A percentile compares a stretch with the other conserved stretches of the same genome.
These are phyloP conservation scores for Coemansia sp. DNA, from an alignment of 192 early-diverging fungal species.

Conservation along the genomic window DNA sequence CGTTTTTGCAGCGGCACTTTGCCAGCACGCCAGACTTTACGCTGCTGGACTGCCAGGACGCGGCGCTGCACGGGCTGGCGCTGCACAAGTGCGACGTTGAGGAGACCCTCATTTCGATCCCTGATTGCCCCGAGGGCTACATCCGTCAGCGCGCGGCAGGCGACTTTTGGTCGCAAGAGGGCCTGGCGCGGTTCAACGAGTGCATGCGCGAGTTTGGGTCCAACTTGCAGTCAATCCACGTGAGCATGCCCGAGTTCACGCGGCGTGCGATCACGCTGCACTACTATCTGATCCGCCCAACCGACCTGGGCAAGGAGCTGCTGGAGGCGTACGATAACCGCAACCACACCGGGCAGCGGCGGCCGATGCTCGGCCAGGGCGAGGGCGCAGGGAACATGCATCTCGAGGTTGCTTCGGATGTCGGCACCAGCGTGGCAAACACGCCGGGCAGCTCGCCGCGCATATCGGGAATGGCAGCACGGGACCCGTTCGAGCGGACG, in stretches of 20 bases:
- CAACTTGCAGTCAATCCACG: slow-evolving; percentile 61
- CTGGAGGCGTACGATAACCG: slow-evolving; percentile 63
- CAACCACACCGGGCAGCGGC: slow-evolving; percentile 39
- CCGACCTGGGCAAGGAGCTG: slow-evolving; percentile 57
- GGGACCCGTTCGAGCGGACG: neutral
- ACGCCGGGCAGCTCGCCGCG: slow-evolving; percentile 36
- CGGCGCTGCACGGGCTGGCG: slow-evolving; percentile 57
- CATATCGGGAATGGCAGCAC: neutral
- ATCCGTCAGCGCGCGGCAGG: slow-evolving; percentile 54
- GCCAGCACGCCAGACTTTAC: slow-evolving; percentile 39
- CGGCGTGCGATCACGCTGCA: slow-evolving; percentile 58
- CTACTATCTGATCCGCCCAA: slow-evolving; percentile 62
- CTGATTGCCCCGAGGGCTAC: slow-evolving; percentile 40
- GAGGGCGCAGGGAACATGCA: slow-evolving; percentile 37
- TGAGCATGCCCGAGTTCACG: slow-evolving; percentile 47
- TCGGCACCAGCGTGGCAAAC: slow-evolving; percentile 21
- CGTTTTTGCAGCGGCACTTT: slow-evolving; percentile 40
- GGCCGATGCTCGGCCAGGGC: slow-evolving; percentile 34
- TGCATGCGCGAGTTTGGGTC: slow-evolving; percentile 62
- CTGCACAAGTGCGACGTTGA: slow-evolving; percentile 55
- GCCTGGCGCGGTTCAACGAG: slow-evolving; percentile 60
- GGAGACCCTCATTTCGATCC: slow-evolving; percentile 56
- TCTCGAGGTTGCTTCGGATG: slow-evolving; percentile 34
- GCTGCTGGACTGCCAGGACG: slow-evolving; percentile 63
- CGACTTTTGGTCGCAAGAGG: slow-evolving; percentile 56